Percentiles rank a stretch among this genome's conserved stretches.
These are phyloP conservation scores for Serendipita sp. DNA, from an alignment of 768 basidiomycete species.

Conservation along the genomic window DNA sequence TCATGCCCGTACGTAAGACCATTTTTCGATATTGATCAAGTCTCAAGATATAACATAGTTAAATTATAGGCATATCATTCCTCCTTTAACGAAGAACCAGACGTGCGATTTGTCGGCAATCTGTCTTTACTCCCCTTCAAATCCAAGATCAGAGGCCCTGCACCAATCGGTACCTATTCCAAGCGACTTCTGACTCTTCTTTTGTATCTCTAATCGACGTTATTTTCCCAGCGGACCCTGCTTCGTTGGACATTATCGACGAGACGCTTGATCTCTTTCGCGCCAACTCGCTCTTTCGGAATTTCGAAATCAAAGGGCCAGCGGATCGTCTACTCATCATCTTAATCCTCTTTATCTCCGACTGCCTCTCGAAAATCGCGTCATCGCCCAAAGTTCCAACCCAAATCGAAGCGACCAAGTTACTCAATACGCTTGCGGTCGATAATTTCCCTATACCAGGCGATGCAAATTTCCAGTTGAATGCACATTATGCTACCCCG, in stretches of 20 bases:
- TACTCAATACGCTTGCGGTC: slow-evolving; percentile 79
- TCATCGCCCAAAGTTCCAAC: slow-evolving; percentile 46
- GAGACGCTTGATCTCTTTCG: slow-evolving; percentile 94
- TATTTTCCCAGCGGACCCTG: slow-evolving; percentile 46
- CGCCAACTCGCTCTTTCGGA: slow-evolving; percentile 96
- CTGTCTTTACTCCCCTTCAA: slow-evolving; percentile 79
- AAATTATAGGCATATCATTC: slow-evolving; percentile 82
- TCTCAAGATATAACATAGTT: background rate
- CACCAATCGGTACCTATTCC: slow-evolving; percentile 45
- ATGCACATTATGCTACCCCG: slow-evolving; percentile 78
- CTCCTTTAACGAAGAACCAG: slow-evolving; percentile 68
- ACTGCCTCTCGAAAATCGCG: slow-evolving; percentile 86
- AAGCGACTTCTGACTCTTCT: background rate
- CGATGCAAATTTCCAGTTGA: slow-evolving; percentile 86
- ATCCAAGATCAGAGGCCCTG: slow-evolving; percentile 83
- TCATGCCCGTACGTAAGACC: slow-evolving; percentile 14
- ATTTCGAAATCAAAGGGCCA: slow-evolving; percentile 98
- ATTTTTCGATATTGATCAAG: background rate
- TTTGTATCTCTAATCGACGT: slow-evolving; percentile 9
- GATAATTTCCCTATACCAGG: slow-evolving; percentile 90
- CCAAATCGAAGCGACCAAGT: slow-evolving; percentile 74
- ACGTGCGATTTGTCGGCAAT: slow-evolving; percentile 76
- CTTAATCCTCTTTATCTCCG: slow-evolving; percentile 93
- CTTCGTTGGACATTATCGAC: slow-evolving; percentile 77
- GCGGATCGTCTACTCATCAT: slow-evolving; percentile 93